A percentile compares a stretch with the other conserved stretches of the same genome.
Evolutionary conservation across 2,329 filamentous ascomycete species (phyloP).

Genomic region (Lachnellula willkommii): DNA sequence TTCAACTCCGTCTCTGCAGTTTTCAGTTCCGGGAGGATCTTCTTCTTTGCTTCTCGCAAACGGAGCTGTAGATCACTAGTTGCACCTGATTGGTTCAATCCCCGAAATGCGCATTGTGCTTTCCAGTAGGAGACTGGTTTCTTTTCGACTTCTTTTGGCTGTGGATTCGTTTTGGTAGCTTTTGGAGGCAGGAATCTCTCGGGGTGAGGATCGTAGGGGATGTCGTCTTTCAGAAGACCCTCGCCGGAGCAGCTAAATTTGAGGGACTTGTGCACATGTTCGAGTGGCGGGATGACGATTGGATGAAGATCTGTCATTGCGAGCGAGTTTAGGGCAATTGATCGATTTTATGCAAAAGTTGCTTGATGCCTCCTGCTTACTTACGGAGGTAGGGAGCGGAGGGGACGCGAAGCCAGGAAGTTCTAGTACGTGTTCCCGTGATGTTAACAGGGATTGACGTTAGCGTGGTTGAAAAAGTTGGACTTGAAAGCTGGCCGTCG

Average conservation of each 20-base stretch:
- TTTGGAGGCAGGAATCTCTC: constrained; percentile 16
- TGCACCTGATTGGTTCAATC: constrained; percentile 13
- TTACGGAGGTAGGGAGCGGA: too few relatives aligned
- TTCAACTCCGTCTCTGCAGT: constrained; percentile 12
- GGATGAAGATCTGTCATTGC: constrained; percentile 15
- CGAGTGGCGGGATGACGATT: constrained; percentile 12
- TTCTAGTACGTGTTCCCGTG: too few relatives aligned
- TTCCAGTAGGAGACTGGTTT: constrained; percentile 17
- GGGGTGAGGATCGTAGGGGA: constrained; percentile 13
- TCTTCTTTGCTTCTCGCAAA: constrained; percentile 16
- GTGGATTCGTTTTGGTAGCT: constrained; percentile 5
- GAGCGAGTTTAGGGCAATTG: too few relatives aligned
- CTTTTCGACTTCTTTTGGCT: constrained; percentile 11
- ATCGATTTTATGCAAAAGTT: too few relatives aligned
- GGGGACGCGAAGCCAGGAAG: too few relatives aligned
- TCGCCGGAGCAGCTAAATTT: constrained; percentile 18
- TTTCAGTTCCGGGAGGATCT: constrained; percentile 15
- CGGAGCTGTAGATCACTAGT: constrained; percentile 15
- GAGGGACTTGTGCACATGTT: constrained; percentile 14
- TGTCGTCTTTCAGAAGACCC: constrained; percentile 16
- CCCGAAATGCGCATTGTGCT: constrained; percentile 18
- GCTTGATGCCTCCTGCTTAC: too few relatives aligned
- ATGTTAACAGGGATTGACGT: too few relatives aligned
- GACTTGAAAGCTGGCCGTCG: background rate
- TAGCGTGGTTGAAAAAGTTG: background rate